These are phyloP conservation scores for Neurospora sp. DNA, from an alignment of 495 filamentous ascomycete genomes.

Conservation along the genomic window DNA sequence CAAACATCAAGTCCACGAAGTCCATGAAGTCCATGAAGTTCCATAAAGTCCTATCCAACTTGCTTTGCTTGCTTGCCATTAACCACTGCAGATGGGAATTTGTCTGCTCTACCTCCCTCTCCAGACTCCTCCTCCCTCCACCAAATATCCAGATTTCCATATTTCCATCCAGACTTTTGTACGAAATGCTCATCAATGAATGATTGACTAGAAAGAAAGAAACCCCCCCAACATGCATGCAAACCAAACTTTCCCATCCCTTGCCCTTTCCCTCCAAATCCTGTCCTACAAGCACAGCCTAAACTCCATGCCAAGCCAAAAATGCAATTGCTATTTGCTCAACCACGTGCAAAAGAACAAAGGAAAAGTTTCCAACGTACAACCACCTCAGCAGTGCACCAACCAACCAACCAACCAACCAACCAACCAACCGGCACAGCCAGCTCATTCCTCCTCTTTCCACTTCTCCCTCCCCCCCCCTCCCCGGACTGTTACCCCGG, in stretches of 20 bases:
- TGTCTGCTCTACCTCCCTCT: neutral
- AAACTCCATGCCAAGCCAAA: neutral
- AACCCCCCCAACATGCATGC: neutral
- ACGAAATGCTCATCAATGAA: neutral
- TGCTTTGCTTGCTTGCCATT: neutral
- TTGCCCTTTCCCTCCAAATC: neutral
- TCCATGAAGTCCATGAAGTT: neutral
- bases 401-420: neutral
- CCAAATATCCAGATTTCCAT: neutral
- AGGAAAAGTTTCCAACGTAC: neutral
- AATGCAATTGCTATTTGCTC: neutral
- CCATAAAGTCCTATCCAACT: neutral
- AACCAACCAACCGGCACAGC: no score
- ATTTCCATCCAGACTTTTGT: neutral
- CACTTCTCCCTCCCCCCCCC: no score
- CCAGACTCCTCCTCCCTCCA: neutral
- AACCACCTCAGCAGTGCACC: neutral
- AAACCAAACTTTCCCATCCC: neutral
- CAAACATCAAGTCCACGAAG: neutral
- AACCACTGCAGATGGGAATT: neutral
- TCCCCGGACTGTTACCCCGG: no score
- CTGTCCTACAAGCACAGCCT: neutral
- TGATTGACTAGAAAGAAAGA: neutral
- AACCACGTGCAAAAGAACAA: neutral
- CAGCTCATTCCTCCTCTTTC: neutral